phyloP scores from a whole-genome alignment of 208 protist species.

The Trypanosoma brucei region DNA sequence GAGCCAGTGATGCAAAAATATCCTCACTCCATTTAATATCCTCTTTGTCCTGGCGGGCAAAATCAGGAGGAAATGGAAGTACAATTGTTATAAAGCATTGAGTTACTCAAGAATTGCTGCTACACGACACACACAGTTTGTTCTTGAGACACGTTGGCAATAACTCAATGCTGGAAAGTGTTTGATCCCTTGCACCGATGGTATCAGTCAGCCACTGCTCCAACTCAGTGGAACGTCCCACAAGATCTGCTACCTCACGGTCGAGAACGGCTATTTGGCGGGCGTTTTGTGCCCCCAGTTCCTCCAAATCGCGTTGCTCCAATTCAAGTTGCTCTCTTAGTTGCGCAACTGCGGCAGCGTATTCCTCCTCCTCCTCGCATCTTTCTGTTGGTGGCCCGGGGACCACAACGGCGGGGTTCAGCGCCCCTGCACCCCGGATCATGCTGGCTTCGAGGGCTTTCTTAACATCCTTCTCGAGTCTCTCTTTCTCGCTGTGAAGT shows the following conservation, averaged over 20 bases:
- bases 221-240: slow-evolving; percentile 29
- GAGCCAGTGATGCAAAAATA: too few species aligned
- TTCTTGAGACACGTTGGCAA: slow-evolving; percentile 19
- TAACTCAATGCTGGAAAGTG: slow-evolving; percentile 6
- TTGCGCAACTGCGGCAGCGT: slow-evolving; percentile 11
- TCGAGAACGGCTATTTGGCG: slow-evolving; percentile 28
- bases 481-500: slow-evolving; percentile 21
- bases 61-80: too few species aligned
- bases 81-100: too few species aligned
- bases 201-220: slow-evolving; percentile 29
- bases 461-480: slow-evolving; percentile 9
- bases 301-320: slow-evolving; percentile 21
- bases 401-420: not conserved
- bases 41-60: too few species aligned
- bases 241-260: slow-evolving; percentile 56
- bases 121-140: slow-evolving; percentile 15
- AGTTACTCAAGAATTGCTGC: slow-evolving; percentile 1
- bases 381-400: not conserved
- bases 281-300: slow-evolving; percentile 13
- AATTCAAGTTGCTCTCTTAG: slow-evolving; percentile 23
- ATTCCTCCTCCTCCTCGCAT: not conserved
- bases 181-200: slow-evolving; percentile 11
- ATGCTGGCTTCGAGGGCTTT: slow-evolving; percentile 12
- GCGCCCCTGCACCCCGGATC: slow-evolving; percentile 11
- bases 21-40: too few species aligned